Evolutionary conservation across 2,329 filamentous ascomycete genomes (phyloP), one percentile per base, ranked within the genome.

Genomic region (Teratosphaeria destructans): DNA sequence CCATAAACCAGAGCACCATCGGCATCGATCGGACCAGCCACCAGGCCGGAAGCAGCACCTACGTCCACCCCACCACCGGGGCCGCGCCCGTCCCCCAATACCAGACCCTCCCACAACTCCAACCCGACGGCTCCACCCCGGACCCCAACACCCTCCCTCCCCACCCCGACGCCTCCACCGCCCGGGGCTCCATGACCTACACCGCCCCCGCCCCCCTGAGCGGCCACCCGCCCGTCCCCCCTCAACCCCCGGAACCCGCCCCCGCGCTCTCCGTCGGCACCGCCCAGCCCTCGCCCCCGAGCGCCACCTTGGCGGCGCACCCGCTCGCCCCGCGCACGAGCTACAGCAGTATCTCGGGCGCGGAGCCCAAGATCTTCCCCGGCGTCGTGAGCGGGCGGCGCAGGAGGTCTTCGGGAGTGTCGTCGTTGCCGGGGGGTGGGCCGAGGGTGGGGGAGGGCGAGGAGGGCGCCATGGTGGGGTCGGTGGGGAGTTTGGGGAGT

Each of bases 301-400:
- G 27, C 35, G 53, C 27, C 14, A 23, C 66, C 70, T n/a, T 63
- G 70, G 52, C 52, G 2, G 8, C 2, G 23, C 34, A 37, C 23
- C 75, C 74, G 72, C 64, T 74, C 14, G 66, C 74, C 7, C 74
- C 78, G 57, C 67, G 71, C 74, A 65, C 71, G 74, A 54, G 76
- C 81, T 61, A 65, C 76, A 58, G 78, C 82, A 64, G 69, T 84
- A 62, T 77, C 29, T 73, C 74, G 32, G 83, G 80, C 3, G 80
- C 77, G 55, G 87, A 90, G 71, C 88, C 87, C 11, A 81, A 79
- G 63, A 84, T 90, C 63, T 88, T 90, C 64, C 88, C 88, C 0
- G 88, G 88, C 0, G 81, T 91, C 35, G 80, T 90, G 11, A 77
- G 75, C 57, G 74, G 76, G 23, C 70, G 73, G 39, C 68, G 76